Evolutionary conservation across 2,329 filamentous ascomycete species (phyloP).

Genomic region (Catunica adiposa): DNA sequence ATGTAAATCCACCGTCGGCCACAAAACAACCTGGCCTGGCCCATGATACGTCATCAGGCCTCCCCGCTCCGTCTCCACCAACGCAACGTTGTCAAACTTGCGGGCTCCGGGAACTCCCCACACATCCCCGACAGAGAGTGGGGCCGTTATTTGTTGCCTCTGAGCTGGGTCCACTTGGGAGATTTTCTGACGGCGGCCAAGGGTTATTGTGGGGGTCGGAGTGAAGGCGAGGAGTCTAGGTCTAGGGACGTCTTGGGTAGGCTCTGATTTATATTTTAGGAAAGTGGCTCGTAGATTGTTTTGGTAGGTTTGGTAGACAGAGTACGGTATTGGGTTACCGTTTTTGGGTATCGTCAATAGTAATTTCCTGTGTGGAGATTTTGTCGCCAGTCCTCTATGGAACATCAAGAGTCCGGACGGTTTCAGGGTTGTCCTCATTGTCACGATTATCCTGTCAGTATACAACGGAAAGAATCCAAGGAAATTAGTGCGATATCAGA

Average conservation of each 20-base stretch:
- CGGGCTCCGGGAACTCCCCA: not conserved
- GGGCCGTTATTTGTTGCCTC: not conserved
- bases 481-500: not conserved
- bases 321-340: not conserved
- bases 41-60: constrained; percentile 92
- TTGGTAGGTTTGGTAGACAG: not conserved
- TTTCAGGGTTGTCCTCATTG: too few relatives aligned
- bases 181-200: constrained; percentile 58
- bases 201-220: constrained; percentile 70
- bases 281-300: constrained; percentile 22
- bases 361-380: not conserved
- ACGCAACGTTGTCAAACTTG: constrained; percentile 20
- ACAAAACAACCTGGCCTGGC: constrained; percentile 82
- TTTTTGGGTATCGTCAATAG: not conserved
- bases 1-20: constrained; percentile 72
- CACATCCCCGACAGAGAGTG: too few relatives aligned
- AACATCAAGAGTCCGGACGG: too few relatives aligned
- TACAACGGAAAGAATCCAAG: too few relatives aligned
- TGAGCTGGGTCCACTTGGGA: not conserved
- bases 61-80: constrained; percentile 60
- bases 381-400: not conserved
- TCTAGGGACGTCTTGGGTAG: constrained; percentile 23
- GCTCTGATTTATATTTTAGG: constrained; percentile 22
- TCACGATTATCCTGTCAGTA: too few relatives aligned
- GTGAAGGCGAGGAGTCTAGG: constrained; percentile 71